Conservation (phyloP, 2,329 filamentous ascomycete species). For the Penicillium digitatum region DNA sequence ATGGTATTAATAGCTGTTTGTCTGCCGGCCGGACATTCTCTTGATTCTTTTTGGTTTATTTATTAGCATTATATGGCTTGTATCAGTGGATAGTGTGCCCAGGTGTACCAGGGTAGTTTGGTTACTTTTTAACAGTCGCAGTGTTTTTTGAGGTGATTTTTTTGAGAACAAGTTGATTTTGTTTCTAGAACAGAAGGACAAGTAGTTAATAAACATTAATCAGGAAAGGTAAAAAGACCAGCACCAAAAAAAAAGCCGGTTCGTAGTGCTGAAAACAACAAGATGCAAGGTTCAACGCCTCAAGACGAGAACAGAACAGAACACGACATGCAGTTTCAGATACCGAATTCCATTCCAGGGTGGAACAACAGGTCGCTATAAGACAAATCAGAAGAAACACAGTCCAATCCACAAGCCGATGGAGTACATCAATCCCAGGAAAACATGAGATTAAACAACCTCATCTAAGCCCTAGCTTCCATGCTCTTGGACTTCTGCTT, state of each 20-base stretch:
- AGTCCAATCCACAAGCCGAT: background rate
- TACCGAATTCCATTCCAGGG: background rate
- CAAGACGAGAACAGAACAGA: background rate
- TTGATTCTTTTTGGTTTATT: background rate
- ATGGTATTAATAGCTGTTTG: background rate
- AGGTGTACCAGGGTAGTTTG: background rate
- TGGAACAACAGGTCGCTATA: background rate
- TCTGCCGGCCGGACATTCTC: background rate
- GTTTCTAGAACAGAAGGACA: background rate
- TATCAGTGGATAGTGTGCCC: background rate
- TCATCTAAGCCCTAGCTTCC: slow-evolving; percentile 13
- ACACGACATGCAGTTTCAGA: background rate
- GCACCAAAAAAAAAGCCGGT: background rate
- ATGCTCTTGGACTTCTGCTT: slow-evolving; percentile 15
- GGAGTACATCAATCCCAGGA: slow-evolving; percentile 2
- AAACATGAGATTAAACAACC: background rate
- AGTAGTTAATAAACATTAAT: no score
- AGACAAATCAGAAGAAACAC: background rate
- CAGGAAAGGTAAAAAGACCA: background rate
- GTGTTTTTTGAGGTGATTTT: background rate
- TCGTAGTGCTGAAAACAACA: background rate
- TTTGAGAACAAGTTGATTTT: background rate
- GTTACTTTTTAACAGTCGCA: background rate
- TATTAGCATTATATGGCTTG: background rate
- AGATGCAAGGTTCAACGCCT: background rate